Evolutionary conservation across 140 eudicot species (phyloP), one percentile per base, ranked within the genome.

Genomic region (Anethum foeniculum): DNA sequence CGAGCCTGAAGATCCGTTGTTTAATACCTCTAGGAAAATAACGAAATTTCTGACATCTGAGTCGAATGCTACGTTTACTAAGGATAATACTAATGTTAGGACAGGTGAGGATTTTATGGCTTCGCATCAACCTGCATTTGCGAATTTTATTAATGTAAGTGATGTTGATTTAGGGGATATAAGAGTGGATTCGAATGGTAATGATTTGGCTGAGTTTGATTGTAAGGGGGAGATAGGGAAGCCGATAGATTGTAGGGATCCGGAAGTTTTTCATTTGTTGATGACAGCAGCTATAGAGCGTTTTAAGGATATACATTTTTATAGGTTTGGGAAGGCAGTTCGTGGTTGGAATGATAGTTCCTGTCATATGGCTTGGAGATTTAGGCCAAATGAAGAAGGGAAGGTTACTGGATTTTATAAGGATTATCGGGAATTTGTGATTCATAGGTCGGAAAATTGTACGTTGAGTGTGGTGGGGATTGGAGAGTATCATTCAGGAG

Each of bases 311-410:
- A 89, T 92, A 71, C 97, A 94, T 80, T 90, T 94, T 77, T 92
- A 90, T 78, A 78, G 96, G 75, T 94, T 94, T 76, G 98, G 96
- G 75, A 94, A 90, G 69, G 91, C 98, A 2, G 98, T 92, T 38
- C 86, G 84, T 52, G 98, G 98, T 49, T 56, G 75, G 12, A 88
- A 89, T 25, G 93, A 82, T 82, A 86, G 77, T 77, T 86, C 93
- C 9, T 92, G 98, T 83, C 97, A 94, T 79, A 94, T 94, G 98
- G 98, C 98, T 11, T 94, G 98, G 98, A 71, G 97, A 82, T 94
- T 89, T 84, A 86, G 96, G 87, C 98, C 98, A 4, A 94, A 88
- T 25, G 97, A 92, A 81, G 97, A 92, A 81, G 97, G 97, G 67
- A 89, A 94, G 82, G 77, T 88, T 14, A 91, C 93, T 10, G 79